Base-by-base conservation (phyloP, 2,329 filamentous ascomycete genomes). In the Lachnellula willkommii region DNA sequence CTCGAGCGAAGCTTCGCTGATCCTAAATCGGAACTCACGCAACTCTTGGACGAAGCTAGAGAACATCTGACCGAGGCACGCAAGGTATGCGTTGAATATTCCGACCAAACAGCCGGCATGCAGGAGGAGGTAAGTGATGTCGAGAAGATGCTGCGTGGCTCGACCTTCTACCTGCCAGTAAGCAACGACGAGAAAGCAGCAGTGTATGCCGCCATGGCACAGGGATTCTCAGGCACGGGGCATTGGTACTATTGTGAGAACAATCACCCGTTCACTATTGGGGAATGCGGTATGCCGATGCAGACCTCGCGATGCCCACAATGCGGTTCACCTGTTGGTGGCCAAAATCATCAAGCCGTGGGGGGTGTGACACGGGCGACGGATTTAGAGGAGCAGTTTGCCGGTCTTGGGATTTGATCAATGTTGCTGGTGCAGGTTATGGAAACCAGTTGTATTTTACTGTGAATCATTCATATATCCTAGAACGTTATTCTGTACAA, bases 281-380 rank as follows among this genome's bases (percentile, higher is more conserved):
- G 83, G 1, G 81, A 88, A 57, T 87, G 84, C 63, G 84, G 84
- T 1, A 81, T 82, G 76, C 81, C 85, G 0, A 85, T 87, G 81
- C 58, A 89, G 66, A 53, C 64, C 17, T 77, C 84, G 1, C 68
- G 68, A 2, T 90, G 87, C 61, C 84, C 85, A 0, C 78, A 88
- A 59, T 90, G 86, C 60, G 77, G 75, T 2, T 74, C 75, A 1
- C 58, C 68, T 0, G 76, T 89, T 32, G 85, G 84, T 2, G 85
- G 85, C 0, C 65, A 62, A 47, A 9, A 76, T 40, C 82, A 87
- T 66, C 52, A 8, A 8, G 57, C 76, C n/a, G 77, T 72, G 0
- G 71, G 66, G 14, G 84, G 84, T 2, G 81, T 85, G 2, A 72
- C 66, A 12, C 72, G 64, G 45, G 82, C 81, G 0, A 57, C 37